A percentile compares a stretch with the other conserved stretches of the same genome.
Conservation (phyloP, 2,329 filamentous ascomycete species). For the Calonectria montana region DNA sequence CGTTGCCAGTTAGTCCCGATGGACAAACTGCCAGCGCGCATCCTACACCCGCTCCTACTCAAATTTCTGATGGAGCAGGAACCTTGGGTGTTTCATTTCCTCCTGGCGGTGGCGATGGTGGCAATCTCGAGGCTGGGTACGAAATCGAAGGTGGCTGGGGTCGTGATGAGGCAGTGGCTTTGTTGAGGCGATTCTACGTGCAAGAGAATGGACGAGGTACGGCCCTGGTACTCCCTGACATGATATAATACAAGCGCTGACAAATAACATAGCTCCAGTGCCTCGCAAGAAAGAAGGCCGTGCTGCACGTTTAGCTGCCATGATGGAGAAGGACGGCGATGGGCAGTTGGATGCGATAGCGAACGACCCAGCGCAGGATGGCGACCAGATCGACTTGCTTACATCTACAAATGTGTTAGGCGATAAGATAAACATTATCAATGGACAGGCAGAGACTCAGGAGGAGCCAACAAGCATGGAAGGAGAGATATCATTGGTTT, state of each 20-base stretch:
- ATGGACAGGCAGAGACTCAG: background rate
- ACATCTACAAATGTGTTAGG: conserved; percentile 25
- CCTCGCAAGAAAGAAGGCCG: conserved; percentile 67
- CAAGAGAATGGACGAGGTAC: conserved; percentile 95
- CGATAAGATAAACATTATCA: conserved; percentile 16
- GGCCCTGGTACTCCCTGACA: background rate
- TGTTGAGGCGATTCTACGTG: conserved; percentile 94
- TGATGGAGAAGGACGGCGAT: conserved; percentile 58
- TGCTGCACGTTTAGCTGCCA: conserved; percentile 63
- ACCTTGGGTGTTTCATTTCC: conserved; percentile 52
- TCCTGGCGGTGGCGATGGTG: conserved; percentile 63
- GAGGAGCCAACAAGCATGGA: background rate
- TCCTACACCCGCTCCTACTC: conserved; percentile 50
- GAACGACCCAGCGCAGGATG: conserved; percentile 9
- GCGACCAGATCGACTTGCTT: conserved; percentile 24
- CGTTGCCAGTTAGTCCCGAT: conserved; percentile 52
- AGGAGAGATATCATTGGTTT: background rate
- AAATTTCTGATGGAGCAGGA: conserved; percentile 50
- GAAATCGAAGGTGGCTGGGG: conserved; percentile 89
- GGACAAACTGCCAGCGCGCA: conserved; percentile 55
- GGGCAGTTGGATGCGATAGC: conserved; percentile 9
- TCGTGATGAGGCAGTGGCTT: conserved; percentile 90
- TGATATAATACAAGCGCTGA: background rate
- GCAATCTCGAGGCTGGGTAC: conserved; percentile 81
- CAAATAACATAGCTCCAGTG: conserved; percentile 54